Evolutionary conservation across 177 flowering plant genomes (phyloP).

Genomic region (Vitis hybrid): DNA sequence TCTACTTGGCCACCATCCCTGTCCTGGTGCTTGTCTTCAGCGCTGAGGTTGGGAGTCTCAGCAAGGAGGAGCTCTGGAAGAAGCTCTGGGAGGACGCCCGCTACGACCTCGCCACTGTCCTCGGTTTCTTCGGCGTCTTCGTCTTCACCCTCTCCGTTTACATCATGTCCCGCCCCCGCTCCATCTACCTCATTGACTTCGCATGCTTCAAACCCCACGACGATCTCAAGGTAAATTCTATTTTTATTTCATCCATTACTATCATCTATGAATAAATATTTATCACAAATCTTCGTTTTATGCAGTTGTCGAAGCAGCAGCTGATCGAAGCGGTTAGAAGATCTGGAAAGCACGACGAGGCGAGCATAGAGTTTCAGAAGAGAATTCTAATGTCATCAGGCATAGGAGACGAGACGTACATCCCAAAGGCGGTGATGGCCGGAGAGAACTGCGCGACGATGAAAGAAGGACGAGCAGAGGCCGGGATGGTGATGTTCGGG

Average conservation of each 20-base stretch:
- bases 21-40: constrained; percentile 67
- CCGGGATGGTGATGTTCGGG: constrained; percentile 75
- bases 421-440: constrained; percentile 56
- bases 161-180: constrained; percentile 71
- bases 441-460: constrained; percentile 59
- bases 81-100: constrained; percentile 69
- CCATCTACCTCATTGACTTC: constrained; percentile 79
- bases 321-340: constrained; percentile 66
- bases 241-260: background rate
- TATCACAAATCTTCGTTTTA: background rate
- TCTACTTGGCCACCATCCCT: constrained; percentile 76
- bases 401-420: constrained; percentile 80
- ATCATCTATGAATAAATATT: too few species aligned
- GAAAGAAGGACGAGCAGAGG: constrained; percentile 87
- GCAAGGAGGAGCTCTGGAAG: constrained; percentile 71
- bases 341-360: constrained; percentile 77
- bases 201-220: constrained; percentile 70
- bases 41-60: constrained; percentile 78
- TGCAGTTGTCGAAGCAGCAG: constrained; percentile 66
- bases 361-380: constrained; percentile 65
- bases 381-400: constrained; percentile 70
- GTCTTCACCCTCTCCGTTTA: constrained; percentile 70
- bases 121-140: constrained; percentile 55
- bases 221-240: constrained; percentile 63
- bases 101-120: constrained; percentile 67